phyloP scores from a whole-genome alignment of 352 stramenopile genomes.

The Phytophthora citrophthora region DNA sequence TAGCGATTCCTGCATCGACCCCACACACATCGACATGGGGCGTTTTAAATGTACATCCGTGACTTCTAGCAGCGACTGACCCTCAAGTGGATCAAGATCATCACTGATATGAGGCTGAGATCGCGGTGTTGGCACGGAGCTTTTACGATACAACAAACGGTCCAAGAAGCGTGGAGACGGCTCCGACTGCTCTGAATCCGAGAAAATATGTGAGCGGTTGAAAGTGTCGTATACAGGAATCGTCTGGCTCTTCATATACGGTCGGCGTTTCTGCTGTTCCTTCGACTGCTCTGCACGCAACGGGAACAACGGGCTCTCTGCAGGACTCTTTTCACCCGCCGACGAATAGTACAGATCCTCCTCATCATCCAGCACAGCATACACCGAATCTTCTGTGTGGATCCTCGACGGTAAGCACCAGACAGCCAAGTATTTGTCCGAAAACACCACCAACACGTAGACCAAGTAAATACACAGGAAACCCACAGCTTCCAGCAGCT shows the following conservation, averaged over 20 bases:
- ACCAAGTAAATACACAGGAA: slow-evolving; percentile 77
- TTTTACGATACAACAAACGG: slow-evolving; percentile 56
- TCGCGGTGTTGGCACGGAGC: slow-evolving; percentile 62
- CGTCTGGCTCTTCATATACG: slow-evolving; percentile 41
- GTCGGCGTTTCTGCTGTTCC: slow-evolving; percentile 22
- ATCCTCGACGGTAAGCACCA: slow-evolving; percentile 35
- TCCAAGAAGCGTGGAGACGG: slow-evolving; percentile 41
- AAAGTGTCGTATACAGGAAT: slow-evolving; percentile 44
- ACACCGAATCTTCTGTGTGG: slow-evolving; percentile 18
- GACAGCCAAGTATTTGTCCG: slow-evolving; percentile 54
- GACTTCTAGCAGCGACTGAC: slow-evolving; percentile 61
- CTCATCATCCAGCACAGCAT: slow-evolving; percentile 34
- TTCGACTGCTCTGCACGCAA: slow-evolving; percentile 6
- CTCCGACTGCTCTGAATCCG: slow-evolving; percentile 68
- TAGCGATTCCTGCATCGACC: slow-evolving; percentile 47
- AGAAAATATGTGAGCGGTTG: slow-evolving; percentile 35
- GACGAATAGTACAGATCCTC: slow-evolving; percentile 42
- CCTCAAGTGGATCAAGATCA: slow-evolving; percentile 35
- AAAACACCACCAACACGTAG: slow-evolving; percentile 68
- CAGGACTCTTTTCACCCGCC: slow-evolving; percentile 31
- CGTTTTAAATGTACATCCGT: slow-evolving; percentile 59
- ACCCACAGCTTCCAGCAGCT: slow-evolving; percentile 60
- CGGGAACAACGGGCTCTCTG: slow-evolving; percentile 6
- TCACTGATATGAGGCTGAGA: slow-evolving; percentile 40
- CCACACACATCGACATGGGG: slow-evolving; percentile 64